Conservation (phyloP, 1,139 yeast genomes). For the Saccharomycopsis hybrid region DNA sequence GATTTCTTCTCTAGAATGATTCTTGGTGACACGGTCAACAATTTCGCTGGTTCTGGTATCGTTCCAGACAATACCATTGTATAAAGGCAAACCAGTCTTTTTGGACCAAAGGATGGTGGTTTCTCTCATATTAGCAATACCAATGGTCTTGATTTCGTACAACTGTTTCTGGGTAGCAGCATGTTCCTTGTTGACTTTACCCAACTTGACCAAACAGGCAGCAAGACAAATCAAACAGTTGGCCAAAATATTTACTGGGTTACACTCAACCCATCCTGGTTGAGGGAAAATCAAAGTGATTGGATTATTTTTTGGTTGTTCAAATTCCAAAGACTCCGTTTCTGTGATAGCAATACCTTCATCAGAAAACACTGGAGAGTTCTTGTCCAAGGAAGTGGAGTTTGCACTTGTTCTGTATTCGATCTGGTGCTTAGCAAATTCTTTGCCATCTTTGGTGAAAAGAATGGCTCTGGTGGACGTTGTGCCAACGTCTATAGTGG, state of each 20-base stretch:
- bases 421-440: slow-evolving; percentile 81
- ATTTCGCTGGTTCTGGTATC: slow-evolving; percentile 81
- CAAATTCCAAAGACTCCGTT: slow-evolving; percentile 55
- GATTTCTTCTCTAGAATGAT: slow-evolving; percentile 52
- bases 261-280: slow-evolving; percentile 94
- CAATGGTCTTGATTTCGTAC: slow-evolving; percentile 58
- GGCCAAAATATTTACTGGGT: slow-evolving; percentile 77
- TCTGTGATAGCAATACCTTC: slow-evolving; percentile 67
- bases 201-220: slow-evolving; percentile 53
- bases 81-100: slow-evolving; percentile 73
- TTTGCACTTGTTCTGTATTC: slow-evolving; percentile 78
- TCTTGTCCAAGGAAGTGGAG: slow-evolving; percentile 41
- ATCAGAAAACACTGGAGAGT: slow-evolving; percentile 52
- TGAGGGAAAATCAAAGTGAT: slow-evolving; percentile 60
- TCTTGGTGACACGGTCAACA: slow-evolving; percentile 57
- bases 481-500: slow-evolving; percentile 86
- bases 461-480: slow-evolving; percentile 90
- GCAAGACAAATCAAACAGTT: slow-evolving; percentile 76
- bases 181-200: slow-evolving; percentile 46
- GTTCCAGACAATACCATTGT: slow-evolving; percentile 93
- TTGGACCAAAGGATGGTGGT: slow-evolving; percentile 89
- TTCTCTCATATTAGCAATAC: slow-evolving; percentile 94
- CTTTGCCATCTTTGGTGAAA: slow-evolving; percentile 66
- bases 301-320: slow-evolving; percentile 50
- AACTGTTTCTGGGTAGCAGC: slow-evolving; percentile 42